Base-by-base conservation (phyloP, 805 yeast species). In the Metschnikowia noctiluminum region DNA sequence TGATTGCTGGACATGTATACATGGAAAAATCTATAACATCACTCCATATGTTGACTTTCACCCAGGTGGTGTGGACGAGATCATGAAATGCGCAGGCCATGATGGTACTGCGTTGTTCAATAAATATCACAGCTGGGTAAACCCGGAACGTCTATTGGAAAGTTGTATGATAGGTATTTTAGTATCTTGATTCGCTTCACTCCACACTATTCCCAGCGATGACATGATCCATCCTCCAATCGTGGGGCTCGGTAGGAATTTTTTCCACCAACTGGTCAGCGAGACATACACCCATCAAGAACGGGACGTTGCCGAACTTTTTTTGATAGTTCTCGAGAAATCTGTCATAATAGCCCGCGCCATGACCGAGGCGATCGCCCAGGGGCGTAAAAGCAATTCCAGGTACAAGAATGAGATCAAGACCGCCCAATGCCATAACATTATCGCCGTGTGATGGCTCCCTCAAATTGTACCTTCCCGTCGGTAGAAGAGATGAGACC, bases 311-410 rank as follows among this genome's bases (percentile, higher is more conserved):
- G 4, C 57, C 52, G 46, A 54, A 57, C 40, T 57, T 59, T 11
- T 30, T 30, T n/a, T 38, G 40, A 12, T 52, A 40, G 12, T 40
- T 14, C 48, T 65, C 62, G 26, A 48, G 56, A 61, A 60, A 74
- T 57, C 85, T 89, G 63, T 92, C 99, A 63, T 94, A 92, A 64
- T 80, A 90, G 0, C 97, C 99, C 6, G 84, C 92, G 1, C 99
- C 99, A 62, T 89, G 96, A 1, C 99, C 99, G 45, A 92, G 62
- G 46, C 99, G 64, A 11, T 71, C 63, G 21, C 82, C 66, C 1
- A 50, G 49, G 6, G 28, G 54, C 1, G 87, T 77, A 64, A 88
- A 91, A 0, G 88, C 96, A 1, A 92, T 84, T 0, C 96, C 97
- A 0, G 98, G 98, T 0, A 92, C 73, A 7, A 92, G 66, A 7